Evolutionary conservation across 2,329 filamentous ascomycete species (phyloP), one percentile per base, ranked within the genome.

Genomic region (Ceratocystis ficicola): DNA sequence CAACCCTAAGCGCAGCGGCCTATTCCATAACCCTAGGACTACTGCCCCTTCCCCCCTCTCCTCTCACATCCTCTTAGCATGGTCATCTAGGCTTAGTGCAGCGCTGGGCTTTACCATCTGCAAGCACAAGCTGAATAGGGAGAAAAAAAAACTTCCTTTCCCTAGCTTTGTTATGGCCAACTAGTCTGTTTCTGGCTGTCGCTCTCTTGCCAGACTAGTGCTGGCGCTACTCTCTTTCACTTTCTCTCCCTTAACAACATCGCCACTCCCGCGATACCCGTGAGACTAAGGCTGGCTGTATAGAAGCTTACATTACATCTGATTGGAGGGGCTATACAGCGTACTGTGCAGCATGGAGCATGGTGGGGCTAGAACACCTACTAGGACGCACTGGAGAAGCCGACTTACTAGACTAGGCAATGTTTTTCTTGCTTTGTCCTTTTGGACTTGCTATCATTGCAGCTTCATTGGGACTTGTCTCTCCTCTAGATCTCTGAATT

Each of bases 241-340:
- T 7, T 48, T 7, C 20, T 48, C 15, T 48, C n/a, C 7, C 17
- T 20, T 48, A 8, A 6, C n/a, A 5, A 2, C 20, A 5, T 20
- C 44, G 44, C 46, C 46, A n/a, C 15, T 22, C 52, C 52, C 52
- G 25, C 52, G 52, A 57, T 57, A 57, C 28, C 52, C 52, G 52
- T 57, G 28, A 57, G 28, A 7, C 28, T 32, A 30, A 32, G 32
- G 10, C 32, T 36, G 32, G 25, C 25, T 20, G n/a, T 57, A 32
- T 12, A 57, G 52, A 57, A 12, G 32, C 32, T 36, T 36, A 15
- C 28, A 57, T 17, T 32, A 25, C 28, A 36, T 57, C 3, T 57
- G 32, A 57, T 57, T 57, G 52, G 52, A 57, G 25, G 52, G 52
- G 52, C 52, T 57, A 22, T 30, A 57, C 15, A 7, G 52, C 28